Conservation (phyloP, 1,284 basidiomycete species). For the Pascua sp. region DNA sequence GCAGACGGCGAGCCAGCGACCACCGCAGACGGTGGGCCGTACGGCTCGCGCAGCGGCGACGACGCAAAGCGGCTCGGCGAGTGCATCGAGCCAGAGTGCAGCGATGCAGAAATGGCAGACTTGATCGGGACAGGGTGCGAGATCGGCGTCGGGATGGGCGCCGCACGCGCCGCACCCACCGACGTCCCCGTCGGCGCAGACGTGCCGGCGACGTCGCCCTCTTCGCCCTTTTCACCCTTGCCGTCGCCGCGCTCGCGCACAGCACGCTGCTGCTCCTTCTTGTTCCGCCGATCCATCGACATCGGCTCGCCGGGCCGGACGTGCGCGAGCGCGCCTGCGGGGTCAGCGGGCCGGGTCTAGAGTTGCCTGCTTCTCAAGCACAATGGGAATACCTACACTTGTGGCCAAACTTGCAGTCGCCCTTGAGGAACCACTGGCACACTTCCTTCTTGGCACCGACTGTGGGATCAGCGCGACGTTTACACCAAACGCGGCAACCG, state of each 20-base stretch:
- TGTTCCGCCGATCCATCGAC: constrained; percentile 97
- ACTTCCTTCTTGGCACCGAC: constrained; percentile 80
- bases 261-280: constrained; percentile 83
- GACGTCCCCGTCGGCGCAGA: constrained; percentile 4
- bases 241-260: constrained; percentile 36
- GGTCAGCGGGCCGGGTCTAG: constrained; percentile 11
- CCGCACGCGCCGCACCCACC: neutral
- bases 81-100: constrained; percentile 28
- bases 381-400: constrained; percentile 60
- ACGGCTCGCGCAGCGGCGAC: constrained; percentile 44
- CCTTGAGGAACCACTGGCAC: constrained; percentile 80
- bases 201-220: constrained; percentile 12
- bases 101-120: constrained; percentile 37
- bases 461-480: constrained; percentile 32
- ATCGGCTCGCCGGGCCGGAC: constrained; percentile 87
- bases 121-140: constrained; percentile 41
- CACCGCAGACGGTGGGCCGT: constrained; percentile 39
- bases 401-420: constrained; percentile 97
- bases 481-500: neutral
- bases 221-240: neutral
- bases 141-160: constrained; percentile 14
- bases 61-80: constrained; percentile 24
- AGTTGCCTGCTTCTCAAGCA: constrained; percentile 1
- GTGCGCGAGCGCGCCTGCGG: constrained; percentile 71
- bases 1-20: constrained; percentile 37